Evolutionary conservation across 192 early-diverging fungal genomes (phyloP).

Genomic region (Mycoemilia scoparia): DNA sequence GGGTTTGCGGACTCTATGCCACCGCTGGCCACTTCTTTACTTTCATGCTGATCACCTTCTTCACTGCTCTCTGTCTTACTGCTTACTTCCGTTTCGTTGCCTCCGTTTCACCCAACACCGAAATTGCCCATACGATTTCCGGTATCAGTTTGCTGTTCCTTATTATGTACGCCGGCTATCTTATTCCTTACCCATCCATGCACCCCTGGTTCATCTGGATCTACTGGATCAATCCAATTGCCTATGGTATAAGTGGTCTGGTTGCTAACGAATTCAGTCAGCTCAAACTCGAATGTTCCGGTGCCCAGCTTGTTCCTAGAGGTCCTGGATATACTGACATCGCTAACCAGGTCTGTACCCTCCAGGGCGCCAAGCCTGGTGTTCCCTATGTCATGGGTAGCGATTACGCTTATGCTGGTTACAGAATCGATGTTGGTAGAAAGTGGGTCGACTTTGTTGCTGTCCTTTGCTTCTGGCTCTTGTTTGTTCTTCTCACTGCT

Average conservation of each 20-base stretch:
- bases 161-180: constrained; percentile 30
- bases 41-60: constrained; percentile 39
- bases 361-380: constrained; percentile 39
- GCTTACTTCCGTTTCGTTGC: constrained; percentile 38
- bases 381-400: constrained; percentile 34
- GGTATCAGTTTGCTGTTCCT: constrained; percentile 20
- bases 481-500: constrained; percentile 16
- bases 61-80: constrained; percentile 38
- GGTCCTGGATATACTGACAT: constrained; percentile 30
- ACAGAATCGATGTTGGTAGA: constrained; percentile 34
- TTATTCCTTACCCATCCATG: constrained; percentile 40
- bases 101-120: constrained; percentile 19
- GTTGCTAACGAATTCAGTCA: constrained; percentile 28
- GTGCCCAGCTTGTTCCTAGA: constrained; percentile 23
- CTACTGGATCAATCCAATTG: constrained; percentile 48
- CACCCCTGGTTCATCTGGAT: constrained; percentile 46
- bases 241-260: constrained; percentile 46
- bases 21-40: constrained; percentile 43
- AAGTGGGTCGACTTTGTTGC: constrained; percentile 44
- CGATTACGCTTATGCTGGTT: constrained; percentile 35
- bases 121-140: constrained; percentile 23
- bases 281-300: constrained; percentile 11
- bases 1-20: constrained; percentile 37
- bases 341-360: constrained; percentile 39
- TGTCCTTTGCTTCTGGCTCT: constrained; percentile 21